These are phyloP conservation scores for Marasmius sp. DNA, from an alignment of 1,284 basidiomycete species.

Conservation along the genomic window DNA sequence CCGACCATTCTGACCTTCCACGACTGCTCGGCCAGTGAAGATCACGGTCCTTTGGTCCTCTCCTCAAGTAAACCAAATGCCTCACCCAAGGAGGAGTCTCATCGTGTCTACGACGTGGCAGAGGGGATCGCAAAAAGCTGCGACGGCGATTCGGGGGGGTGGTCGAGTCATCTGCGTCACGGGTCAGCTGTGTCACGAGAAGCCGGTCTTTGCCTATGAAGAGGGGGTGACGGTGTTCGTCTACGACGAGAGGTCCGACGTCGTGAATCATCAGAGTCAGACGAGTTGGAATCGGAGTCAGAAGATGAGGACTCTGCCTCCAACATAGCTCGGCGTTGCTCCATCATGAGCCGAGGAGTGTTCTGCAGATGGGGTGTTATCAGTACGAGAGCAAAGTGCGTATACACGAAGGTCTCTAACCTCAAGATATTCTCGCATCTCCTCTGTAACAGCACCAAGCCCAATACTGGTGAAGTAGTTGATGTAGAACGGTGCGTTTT, in stretches of 20 bases:
- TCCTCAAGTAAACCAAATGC: conserved; percentile 2
- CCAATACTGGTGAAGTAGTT: conserved; percentile 98
- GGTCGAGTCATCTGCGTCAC: conserved; percentile 64
- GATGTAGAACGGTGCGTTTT: conserved; percentile 96
- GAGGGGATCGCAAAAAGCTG: conserved; percentile 32
- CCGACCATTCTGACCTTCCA: conserved; percentile 9
- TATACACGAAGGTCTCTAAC: conserved; percentile 36
- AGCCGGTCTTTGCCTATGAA: conserved; percentile 21
- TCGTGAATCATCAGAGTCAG: conserved; percentile 25
- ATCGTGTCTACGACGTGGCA: conserved; percentile 30
- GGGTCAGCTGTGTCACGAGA: conserved; percentile 48
- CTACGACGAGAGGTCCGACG: conserved; percentile 17
- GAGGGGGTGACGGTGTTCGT: conserved; percentile 1
- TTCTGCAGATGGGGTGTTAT: conserved; percentile 50
- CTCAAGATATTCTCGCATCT: conserved; percentile 95
- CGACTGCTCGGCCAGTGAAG: conserved; percentile 28
- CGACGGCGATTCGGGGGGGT: conserved; percentile 20
- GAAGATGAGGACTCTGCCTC: conserved; percentile 73
- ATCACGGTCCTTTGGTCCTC: conserved; percentile 11
- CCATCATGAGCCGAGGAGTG: conserved; percentile 88
- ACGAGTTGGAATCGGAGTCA: conserved; percentile 37
- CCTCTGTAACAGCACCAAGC: conserved; percentile 88
- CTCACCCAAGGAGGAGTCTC: conserved; percentile 25
- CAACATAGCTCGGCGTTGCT: conserved; percentile 84
- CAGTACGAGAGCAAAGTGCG: background rate